Evolutionary conservation across 2,329 filamentous ascomycete species (phyloP).

Genomic region (Cladorrhinum sp.): DNA sequence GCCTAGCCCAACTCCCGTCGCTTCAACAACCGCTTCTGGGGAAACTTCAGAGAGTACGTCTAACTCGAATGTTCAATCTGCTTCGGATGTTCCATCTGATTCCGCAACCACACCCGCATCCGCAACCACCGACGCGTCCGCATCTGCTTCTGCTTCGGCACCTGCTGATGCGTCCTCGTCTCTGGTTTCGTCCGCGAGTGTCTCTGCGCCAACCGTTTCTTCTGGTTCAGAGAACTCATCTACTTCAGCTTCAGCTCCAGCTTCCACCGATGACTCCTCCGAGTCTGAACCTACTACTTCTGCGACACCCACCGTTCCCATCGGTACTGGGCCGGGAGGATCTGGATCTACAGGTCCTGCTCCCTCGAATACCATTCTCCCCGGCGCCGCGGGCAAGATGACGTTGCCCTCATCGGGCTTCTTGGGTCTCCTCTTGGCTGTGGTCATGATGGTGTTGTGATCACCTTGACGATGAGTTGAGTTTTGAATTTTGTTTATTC

Average conservation of each 20-base stretch:
- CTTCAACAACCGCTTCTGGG: neutral
- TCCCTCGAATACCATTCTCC: neutral
- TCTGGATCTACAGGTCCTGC: neutral
- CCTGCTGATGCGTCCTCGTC: neutral
- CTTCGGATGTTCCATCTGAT: neutral
- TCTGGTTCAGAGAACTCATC: conserved; percentile 4
- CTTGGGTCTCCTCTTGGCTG: neutral
- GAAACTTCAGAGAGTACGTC: conserved; percentile 7
- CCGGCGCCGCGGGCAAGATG: neutral
- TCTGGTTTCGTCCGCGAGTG: neutral
- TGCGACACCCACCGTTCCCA: neutral
- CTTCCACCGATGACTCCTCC: neutral
- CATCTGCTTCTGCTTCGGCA: neutral
- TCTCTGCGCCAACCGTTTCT: neutral
- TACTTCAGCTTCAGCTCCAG: conserved; percentile 2
- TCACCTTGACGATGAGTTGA: neutral
- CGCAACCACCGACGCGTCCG: neutral
- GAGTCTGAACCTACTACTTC: neutral
- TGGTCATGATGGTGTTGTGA: neutral
- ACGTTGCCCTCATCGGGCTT: neutral
- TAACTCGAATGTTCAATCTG: conserved; percentile 1
- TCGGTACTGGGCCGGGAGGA: neutral
- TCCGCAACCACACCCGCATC: neutral
- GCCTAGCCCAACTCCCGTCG: neutral
- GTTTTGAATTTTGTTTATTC: neutral